phyloP scores from a whole-genome alignment of 164 flowering plant species.

The Berberis thunbergii region DNA sequence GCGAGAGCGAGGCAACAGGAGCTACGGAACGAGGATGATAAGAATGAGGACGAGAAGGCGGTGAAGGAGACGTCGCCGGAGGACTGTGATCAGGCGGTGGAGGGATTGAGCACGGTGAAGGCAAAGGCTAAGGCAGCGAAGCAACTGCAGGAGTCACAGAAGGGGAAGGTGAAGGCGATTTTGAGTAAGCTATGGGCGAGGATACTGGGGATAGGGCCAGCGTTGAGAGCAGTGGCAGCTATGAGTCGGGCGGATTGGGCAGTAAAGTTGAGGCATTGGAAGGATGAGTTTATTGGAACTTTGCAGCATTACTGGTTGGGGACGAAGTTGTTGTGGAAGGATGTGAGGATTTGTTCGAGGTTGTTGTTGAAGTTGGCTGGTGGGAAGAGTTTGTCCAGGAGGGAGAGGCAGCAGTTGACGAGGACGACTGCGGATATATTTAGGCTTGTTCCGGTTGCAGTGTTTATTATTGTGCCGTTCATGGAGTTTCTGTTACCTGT shows the following conservation, averaged over 20 bases:
- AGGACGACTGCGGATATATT: slow-evolving; percentile 93
- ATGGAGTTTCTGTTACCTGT: slow-evolving; percentile 96
- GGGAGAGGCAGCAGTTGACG: slow-evolving; percentile 90
- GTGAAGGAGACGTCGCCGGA: slow-evolving; percentile 86
- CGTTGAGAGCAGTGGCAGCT: slow-evolving; percentile 68
- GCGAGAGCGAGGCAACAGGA: slow-evolving; percentile 29
- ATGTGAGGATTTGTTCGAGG: slow-evolving; percentile 71
- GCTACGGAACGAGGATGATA: slow-evolving; percentile 27
- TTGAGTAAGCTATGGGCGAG: slow-evolving; percentile 40
- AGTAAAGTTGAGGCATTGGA: slow-evolving; percentile 72
- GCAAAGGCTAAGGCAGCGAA: slow-evolving; percentile 70
- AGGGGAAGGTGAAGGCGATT: slow-evolving; percentile 28
- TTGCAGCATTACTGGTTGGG: slow-evolving; percentile 95
- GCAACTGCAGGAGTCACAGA: slow-evolving; percentile 52
- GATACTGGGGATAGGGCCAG: slow-evolving; percentile 73
- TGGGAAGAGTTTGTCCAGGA: slow-evolving; percentile 87
- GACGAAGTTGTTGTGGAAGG: slow-evolving; percentile 69
- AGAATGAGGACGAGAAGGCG: slow-evolving; percentile 21
- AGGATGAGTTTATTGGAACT: slow-evolving; percentile 55
- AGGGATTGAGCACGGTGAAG: slow-evolving; percentile 61
- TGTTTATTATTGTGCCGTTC: slow-evolving; percentile 84
- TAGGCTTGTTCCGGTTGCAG: slow-evolving; percentile 91
- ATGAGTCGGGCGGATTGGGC: slow-evolving; percentile 98
- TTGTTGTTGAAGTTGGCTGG: slow-evolving; percentile 65
- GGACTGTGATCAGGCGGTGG: slow-evolving; percentile 92